phyloP scores from a whole-genome alignment of 768 basidiomycete genomes.

The Exidia glandulosa region DNA sequence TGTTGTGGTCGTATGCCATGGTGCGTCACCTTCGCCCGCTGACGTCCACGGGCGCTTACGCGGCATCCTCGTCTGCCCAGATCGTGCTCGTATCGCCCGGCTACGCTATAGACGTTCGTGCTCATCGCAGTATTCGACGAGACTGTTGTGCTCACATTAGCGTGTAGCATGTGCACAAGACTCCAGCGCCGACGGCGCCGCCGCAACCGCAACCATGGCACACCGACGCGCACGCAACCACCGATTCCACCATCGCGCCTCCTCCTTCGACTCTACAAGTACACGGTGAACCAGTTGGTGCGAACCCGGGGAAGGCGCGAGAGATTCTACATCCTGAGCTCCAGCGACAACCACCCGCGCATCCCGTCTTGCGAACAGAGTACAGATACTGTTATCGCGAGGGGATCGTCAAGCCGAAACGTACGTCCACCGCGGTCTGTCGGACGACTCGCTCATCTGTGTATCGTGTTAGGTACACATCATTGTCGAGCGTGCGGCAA shows the following conservation, averaged over 20 bases:
- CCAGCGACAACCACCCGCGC: constrained; percentile 24
- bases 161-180: constrained; percentile 15
- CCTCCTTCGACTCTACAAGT: too few relatives aligned
- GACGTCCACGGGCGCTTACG: neutral
- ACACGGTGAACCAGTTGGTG: too few relatives aligned
- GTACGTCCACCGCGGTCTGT: too few relatives aligned
- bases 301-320: neutral
- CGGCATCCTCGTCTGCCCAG: constrained; percentile 24
- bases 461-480: too few relatives aligned
- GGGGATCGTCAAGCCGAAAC: constrained; percentile 56
- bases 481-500: constrained; percentile 80
- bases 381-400: constrained; percentile 59
- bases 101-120: constrained; percentile 46
- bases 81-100: constrained; percentile 59
- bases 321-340: constrained; percentile 10
- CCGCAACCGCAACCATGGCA: constrained; percentile 8
- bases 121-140: neutral
- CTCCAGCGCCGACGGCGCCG: constrained; percentile 9
- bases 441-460: too few relatives aligned
- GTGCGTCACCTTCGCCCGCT: constrained; percentile 28
- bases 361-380: constrained; percentile 45
- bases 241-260: too few relatives aligned
- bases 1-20: constrained; percentile 69
- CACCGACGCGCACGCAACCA: neutral
- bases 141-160: neutral